phyloP scores from a whole-genome alignment of 371 early-diverging fungal genomes.

The Entomophthora muscae region DNA sequence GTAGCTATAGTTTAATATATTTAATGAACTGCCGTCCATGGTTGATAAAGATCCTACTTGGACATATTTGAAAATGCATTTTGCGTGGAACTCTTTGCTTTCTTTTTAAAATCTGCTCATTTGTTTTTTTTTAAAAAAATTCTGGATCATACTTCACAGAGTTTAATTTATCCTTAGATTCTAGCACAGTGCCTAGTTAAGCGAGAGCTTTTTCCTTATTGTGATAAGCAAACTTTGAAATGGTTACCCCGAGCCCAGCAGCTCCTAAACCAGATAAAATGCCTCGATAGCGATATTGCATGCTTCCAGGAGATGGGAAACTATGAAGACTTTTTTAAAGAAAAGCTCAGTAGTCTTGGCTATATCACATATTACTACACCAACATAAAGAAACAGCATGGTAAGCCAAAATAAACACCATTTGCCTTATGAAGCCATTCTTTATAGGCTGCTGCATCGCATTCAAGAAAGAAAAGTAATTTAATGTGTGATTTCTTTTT shows the following conservation, averaged over 20 bases:
- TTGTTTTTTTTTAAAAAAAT: too few species aligned
- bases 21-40: too few species aligned
- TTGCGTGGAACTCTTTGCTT: too few species aligned
- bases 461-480: background rate
- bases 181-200: background rate
- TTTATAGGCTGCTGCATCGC: conserved; percentile 9
- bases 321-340: background rate
- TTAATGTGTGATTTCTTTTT: too few species aligned
- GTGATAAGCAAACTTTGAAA: conserved; percentile 7
- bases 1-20: too few species aligned
- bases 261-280: background rate
- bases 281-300: background rate
- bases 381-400: background rate
- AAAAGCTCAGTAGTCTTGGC: background rate
- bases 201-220: conserved; percentile 5
- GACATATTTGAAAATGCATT: too few species aligned
- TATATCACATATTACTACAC: background rate
- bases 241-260: background rate
- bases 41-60: too few species aligned
- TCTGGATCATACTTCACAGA: too few species aligned
- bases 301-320: conserved; percentile 7
- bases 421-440: too few species aligned
- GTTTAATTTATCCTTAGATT: too few species aligned
- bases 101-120: too few species aligned
- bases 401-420: too few species aligned